phyloP scores from a whole-genome alignment of 345 rosid genomes.

The Eucalyptus microcorys region DNA sequence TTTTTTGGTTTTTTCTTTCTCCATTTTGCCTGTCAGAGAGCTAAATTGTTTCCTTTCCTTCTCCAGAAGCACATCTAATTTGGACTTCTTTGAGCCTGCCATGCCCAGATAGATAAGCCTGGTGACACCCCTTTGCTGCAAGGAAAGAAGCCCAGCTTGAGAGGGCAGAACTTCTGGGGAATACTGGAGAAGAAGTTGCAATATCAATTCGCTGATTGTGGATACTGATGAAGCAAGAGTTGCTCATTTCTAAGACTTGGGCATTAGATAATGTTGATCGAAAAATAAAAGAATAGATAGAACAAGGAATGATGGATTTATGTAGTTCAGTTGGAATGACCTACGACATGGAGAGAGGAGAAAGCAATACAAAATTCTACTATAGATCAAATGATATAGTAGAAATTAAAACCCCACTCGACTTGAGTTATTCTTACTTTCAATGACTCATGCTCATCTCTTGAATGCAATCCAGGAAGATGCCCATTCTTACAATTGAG shows the following conservation, averaged over 20 bases:
- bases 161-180: not conserved
- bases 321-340: fast-evolving
- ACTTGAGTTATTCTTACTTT: not conserved
- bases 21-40: not conserved
- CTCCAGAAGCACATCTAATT: not conserved
- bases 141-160: not conserved
- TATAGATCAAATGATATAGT: not conserved
- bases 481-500: not conserved
- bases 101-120: not conserved
- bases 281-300: not conserved
- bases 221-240: not conserved
- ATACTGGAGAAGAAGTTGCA: not conserved
- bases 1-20: not conserved
- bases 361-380: fast-evolving
- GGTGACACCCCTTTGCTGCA: not conserved
- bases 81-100: not conserved
- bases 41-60: not conserved
- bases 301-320: fast-evolving
- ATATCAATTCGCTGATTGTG: not conserved
- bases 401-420: not conserved
- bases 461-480: not conserved
- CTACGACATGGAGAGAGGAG: fast-evolving
- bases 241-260: not conserved
- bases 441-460: not conserved
- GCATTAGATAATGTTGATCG: not conserved